Evolutionary conservation across 352 stramenopile species (phyloP), one percentile per base, ranked within the genome.

Genomic region (Elongisporangium senticosum): DNA sequence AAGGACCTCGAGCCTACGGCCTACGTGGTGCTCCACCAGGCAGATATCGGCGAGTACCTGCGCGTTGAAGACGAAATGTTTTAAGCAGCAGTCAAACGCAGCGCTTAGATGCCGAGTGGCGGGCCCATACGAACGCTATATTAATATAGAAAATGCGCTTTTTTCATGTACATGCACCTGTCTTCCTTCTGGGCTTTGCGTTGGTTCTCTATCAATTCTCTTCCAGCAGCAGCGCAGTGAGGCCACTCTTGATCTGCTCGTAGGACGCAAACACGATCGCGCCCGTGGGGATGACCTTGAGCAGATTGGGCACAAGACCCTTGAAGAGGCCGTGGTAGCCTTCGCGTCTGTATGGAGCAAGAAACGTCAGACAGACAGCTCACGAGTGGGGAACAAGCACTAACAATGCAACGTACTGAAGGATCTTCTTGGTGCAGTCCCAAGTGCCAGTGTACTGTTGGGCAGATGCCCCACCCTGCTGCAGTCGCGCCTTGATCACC

Each of bases 1-100:
- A 86, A 98, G 89, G 90, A 97, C 54, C 76, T 99, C 51, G 95
- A 98, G 33, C 95, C 96, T 13, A 98, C 93, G 15, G 96, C 89
- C 3, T 98, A 98, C 78, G 96, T 99, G 8, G 96, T 99, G 56
- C 79, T 99, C 49, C 97, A 99, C 78, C 97, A 99, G 74, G 96
- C 92, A 26, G 97, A 99, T 85, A 98, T 99, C 56, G 97, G 97
- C 58, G 97, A 99, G 76, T 99, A 99, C 81, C 83, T 99, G 49
- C 83, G 97, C 74, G 84, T 98, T 51, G 97, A 99, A 85, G 95
- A 98, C 63, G 95, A 98, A 70, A 96, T 98, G 80, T 98, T 98
- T 85, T 98, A 95, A 89, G 22, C 24, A 51, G 28, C 17, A 54
- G 37, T 20, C n/a, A 17, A 26, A 26, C 23, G 23, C 40, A 20